Percentiles rank a stretch among this genome's conserved stretches.
phyloP scores from a whole-genome alignment of 2,329 filamentous ascomycete species.

The Didymella pomorum region DNA sequence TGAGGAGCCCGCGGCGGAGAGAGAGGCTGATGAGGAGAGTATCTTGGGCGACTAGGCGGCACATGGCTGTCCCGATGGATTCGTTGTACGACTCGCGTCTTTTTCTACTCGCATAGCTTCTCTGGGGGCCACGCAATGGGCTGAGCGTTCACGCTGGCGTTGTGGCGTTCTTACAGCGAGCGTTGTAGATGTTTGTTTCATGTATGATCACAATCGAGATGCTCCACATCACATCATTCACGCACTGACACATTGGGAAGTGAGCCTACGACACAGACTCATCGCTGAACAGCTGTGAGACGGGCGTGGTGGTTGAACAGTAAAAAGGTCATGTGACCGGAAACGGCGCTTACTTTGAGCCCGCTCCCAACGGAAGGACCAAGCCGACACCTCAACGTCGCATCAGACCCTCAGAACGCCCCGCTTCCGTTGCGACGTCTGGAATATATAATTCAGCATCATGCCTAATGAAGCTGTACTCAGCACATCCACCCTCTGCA shows the following conservation, averaged over 20 bases:
- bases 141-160: slow-evolving; percentile 19
- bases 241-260: neutral
- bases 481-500: neutral
- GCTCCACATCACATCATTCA: neutral
- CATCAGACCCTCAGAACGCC: neutral
- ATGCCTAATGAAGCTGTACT: neutral
- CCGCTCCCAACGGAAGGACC: neutral
- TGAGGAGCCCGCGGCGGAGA: slow-evolving; percentile 51
- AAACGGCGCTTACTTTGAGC: neutral
- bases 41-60: slow-evolving; percentile 49
- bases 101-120: slow-evolving; percentile 9
- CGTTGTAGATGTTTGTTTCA: slow-evolving; percentile 5
- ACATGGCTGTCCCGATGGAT: neutral
- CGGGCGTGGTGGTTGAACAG: no score
- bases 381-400: neutral
- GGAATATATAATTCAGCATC: neutral
- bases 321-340: slow-evolving; percentile 1
- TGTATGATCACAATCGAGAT: slow-evolving; percentile 7
- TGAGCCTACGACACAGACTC: no score
- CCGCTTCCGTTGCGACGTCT: neutral
- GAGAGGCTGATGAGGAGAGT: slow-evolving; percentile 53
- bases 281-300: neutral
- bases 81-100: slow-evolving; percentile 8
- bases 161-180: slow-evolving; percentile 18
- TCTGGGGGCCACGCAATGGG: neutral